Evolutionary conservation across 2,329 filamentous ascomycete species (phyloP).

Genomic region (Monosporascus sp.): DNA sequence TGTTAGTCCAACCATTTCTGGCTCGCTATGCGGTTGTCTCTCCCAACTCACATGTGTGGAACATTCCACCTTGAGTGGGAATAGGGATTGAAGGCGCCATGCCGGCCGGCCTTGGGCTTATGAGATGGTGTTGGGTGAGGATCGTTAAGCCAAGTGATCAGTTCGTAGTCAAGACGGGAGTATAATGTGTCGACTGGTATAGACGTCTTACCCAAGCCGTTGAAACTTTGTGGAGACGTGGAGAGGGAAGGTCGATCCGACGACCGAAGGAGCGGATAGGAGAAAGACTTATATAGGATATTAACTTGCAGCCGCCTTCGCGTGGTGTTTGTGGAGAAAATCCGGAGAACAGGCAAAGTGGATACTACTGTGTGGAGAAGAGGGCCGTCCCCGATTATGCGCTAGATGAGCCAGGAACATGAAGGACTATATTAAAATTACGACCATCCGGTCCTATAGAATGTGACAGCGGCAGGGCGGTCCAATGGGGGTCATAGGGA

Average conservation of each 20-base stretch:
- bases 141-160: not conserved
- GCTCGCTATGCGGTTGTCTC: not conserved
- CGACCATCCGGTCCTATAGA: conserved; percentile 15
- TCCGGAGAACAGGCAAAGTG: conserved; percentile 26
- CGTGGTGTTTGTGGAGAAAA: conserved; percentile 29
- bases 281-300: conserved; percentile 36
- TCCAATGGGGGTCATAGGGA: conserved; percentile 13
- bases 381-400: conserved; percentile 9
- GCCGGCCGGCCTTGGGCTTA: conserved; percentile 13
- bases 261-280: conserved; percentile 27
- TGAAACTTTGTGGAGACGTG: conserved; percentile 17
- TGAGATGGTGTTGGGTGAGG: not conserved
- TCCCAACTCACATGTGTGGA: conserved; percentile 36
- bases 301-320: conserved; percentile 25
- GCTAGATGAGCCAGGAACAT: conserved; percentile 21
- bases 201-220: conserved; percentile 7
- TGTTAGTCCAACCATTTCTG: conserved; percentile 6
- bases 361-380: conserved; percentile 23
- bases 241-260: conserved; percentile 19
- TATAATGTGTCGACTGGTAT: not conserved
- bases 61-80: conserved; percentile 46
- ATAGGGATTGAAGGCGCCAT: conserved; percentile 43
- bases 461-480: conserved; percentile 17
- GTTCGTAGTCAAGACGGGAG: conserved; percentile 1
- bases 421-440: conserved; percentile 18